Percentiles rank a stretch among this genome's conserved stretches.
Conservation (phyloP, 2,329 filamentous ascomycete species). For the Ceratocystis albifundus region DNA sequence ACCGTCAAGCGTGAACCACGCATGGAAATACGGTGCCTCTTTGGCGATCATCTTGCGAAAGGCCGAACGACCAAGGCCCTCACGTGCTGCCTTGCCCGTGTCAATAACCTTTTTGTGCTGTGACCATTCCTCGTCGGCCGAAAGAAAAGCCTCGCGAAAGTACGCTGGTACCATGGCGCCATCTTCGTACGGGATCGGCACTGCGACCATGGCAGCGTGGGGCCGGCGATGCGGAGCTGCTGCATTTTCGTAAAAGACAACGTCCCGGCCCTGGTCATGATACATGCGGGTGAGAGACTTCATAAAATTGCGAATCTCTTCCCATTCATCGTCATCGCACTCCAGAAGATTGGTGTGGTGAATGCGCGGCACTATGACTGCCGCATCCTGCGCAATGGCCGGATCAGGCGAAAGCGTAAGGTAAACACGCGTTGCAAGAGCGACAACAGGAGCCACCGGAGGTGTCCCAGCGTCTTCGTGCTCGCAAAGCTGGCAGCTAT, state of each 20-base stretch:
- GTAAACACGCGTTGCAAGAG: conserved; percentile 74
- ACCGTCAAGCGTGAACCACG: conserved; percentile 87
- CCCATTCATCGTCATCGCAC: conserved; percentile 98
- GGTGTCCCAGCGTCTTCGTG: conserved; percentile 68
- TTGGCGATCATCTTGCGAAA: conserved; percentile 77
- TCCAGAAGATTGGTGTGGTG: conserved; percentile 87
- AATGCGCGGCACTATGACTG: conserved; percentile 77
- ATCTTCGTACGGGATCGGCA: conserved; percentile 83
- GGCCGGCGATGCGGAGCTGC: conserved; percentile 63
- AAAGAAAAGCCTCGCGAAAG: conserved; percentile 86
- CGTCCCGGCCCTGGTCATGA: conserved; percentile 80
- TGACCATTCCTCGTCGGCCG: conserved; percentile 82
- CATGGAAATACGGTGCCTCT: conserved; percentile 98
- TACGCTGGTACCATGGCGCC: conserved; percentile 87
- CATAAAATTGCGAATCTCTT: conserved; percentile 98
- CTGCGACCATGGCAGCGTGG: conserved; percentile 75
- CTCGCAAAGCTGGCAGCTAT: conserved; percentile 80
- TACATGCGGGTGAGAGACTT: conserved; percentile 91
- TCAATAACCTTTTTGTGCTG: conserved; percentile 94
- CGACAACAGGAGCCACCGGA: conserved; percentile 73
- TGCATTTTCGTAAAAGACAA: conserved; percentile 96
- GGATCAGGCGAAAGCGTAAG: conserved; percentile 83
- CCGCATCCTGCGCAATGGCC: conserved; percentile 70
- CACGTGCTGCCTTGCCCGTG: conserved; percentile 53
- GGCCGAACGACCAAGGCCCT: conserved; percentile 63